A percentile compares a stretch with the other conserved stretches of the same genome.
Conservation (phyloP, 192 early-diverging fungal species). For the Coemansia asiatica region DNA sequence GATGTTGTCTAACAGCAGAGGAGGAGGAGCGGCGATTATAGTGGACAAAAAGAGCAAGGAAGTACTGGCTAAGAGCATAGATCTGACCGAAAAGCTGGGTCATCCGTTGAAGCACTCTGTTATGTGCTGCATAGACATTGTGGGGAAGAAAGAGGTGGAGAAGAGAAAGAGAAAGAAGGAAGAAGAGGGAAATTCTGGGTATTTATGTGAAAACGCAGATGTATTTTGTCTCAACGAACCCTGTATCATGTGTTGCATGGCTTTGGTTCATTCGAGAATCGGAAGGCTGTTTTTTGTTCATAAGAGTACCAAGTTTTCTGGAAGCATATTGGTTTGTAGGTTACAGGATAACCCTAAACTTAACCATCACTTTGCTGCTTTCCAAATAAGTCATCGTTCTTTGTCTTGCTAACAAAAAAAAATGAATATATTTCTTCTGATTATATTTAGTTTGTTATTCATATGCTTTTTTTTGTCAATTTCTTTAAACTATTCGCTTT, state of each 20-base stretch:
- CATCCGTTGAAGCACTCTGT: constrained; percentile 79
- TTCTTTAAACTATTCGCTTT: no score
- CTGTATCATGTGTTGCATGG: constrained; percentile 94
- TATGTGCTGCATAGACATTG: constrained; percentile 72
- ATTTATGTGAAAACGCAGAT: constrained; percentile 83
- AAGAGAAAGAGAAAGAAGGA: constrained; percentile 8
- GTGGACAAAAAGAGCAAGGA: neutral
- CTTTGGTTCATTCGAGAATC: constrained; percentile 89
- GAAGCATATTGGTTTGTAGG: constrained; percentile 32
- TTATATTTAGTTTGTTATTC: no score
- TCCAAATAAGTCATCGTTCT: constrained; percentile 5
- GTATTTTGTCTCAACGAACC: constrained; percentile 81
- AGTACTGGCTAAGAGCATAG: constrained; percentile 54
- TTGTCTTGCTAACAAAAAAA: neutral
- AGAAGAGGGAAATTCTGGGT: constrained; percentile 24
- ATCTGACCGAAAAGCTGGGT: constrained; percentile 44
- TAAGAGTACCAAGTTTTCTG: neutral
- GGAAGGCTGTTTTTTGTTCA: constrained; percentile 75
- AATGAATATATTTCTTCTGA: no score
- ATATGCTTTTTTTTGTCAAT: neutral
- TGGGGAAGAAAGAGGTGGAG: constrained; percentile 61
- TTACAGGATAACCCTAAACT: constrained; percentile 39
- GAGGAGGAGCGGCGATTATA: constrained; percentile 44
- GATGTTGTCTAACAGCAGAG: constrained; percentile 6
- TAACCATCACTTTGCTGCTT: constrained; percentile 49